Percentiles rank a stretch among this genome's conserved stretches.
Conservation (phyloP, 2,329 filamentous ascomycete species). For the Xylariaceae sp. region DNA sequence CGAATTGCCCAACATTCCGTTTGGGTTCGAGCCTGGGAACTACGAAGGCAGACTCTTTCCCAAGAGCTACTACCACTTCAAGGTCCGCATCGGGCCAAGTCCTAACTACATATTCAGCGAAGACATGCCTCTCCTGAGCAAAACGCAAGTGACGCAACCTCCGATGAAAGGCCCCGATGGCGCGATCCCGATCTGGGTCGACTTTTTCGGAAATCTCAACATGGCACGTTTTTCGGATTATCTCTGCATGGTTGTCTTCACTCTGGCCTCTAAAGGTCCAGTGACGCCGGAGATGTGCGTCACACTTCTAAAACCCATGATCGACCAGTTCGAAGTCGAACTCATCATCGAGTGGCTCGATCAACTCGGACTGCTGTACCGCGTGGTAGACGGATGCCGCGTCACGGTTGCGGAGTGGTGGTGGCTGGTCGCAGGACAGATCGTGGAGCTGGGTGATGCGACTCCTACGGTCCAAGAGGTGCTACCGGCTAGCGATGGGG, state of each 20-base stretch:
- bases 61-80: slow-evolving; percentile 62
- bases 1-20: slow-evolving; percentile 59
- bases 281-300: slow-evolving; percentile 50
- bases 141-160: slow-evolving; percentile 35
- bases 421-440: slow-evolving; percentile 55
- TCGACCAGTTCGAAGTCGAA: slow-evolving; percentile 61
- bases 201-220: slow-evolving; percentile 60
- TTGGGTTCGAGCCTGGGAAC: slow-evolving; percentile 66
- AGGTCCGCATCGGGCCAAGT: slow-evolving; percentile 57
- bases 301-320: slow-evolving; percentile 50
- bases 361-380: slow-evolving; percentile 47
- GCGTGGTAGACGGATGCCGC: slow-evolving; percentile 37
- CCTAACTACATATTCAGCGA: slow-evolving; percentile 54
- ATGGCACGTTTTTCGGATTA: slow-evolving; percentile 61
- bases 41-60: slow-evolving; percentile 69
- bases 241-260: slow-evolving; percentile 58
- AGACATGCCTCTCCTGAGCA: slow-evolving; percentile 40
- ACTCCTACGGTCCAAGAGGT: no score
- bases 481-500: no score
- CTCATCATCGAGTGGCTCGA: slow-evolving; percentile 58
- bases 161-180: slow-evolving; percentile 39
- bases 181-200: slow-evolving; percentile 67
- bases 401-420: slow-evolving; percentile 60
- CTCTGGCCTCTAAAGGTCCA: slow-evolving; percentile 59
- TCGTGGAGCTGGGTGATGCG: slow-evolving; percentile 19